Evolutionary conservation across 257 asterid genomes (phyloP).

Genomic region (Petrea volubilis): DNA sequence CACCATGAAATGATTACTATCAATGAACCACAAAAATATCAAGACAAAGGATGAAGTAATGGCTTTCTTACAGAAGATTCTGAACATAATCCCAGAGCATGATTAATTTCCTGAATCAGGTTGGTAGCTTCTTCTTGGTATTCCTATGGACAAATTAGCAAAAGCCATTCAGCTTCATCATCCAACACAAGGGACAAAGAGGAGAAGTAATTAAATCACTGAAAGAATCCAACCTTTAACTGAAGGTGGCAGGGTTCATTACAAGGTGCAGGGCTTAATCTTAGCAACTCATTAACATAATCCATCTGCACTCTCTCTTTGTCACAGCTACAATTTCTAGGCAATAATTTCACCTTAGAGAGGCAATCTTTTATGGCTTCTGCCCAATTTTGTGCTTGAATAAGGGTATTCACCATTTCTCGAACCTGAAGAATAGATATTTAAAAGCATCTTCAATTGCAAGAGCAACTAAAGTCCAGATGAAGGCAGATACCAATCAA

Average conservation of each 20-base stretch:
- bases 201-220: constrained; percentile 6
- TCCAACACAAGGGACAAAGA: constrained; percentile 12
- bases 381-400: constrained; percentile 73
- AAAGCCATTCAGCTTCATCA: constrained; percentile 29
- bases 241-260: constrained; percentile 52
- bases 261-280: constrained; percentile 53
- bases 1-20: constrained; percentile 14
- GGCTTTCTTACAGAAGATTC: constrained; percentile 57
- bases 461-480: not conserved
- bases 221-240: constrained; percentile 58
- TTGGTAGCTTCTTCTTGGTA: constrained; percentile 54
- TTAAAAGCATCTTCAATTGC: constrained; percentile 25
- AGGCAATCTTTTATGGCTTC: constrained; percentile 58
- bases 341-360: constrained; percentile 65
- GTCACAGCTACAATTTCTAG: constrained; percentile 35
- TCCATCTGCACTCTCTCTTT: constrained; percentile 55
- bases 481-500: constrained; percentile 10
- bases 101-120: constrained; percentile 68
- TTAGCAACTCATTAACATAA: constrained; percentile 59
- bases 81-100: constrained; percentile 47
- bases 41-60: constrained; percentile 19
- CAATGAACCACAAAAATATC: constrained; percentile 1
- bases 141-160: constrained; percentile 43
- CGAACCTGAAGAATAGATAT: constrained; percentile 58
- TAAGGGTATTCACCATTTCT: constrained; percentile 60